Evolutionary conservation across 192 early-diverging fungal species (phyloP), one percentile per base, ranked within the genome.

Genomic region (Paraglomus occultum): DNA sequence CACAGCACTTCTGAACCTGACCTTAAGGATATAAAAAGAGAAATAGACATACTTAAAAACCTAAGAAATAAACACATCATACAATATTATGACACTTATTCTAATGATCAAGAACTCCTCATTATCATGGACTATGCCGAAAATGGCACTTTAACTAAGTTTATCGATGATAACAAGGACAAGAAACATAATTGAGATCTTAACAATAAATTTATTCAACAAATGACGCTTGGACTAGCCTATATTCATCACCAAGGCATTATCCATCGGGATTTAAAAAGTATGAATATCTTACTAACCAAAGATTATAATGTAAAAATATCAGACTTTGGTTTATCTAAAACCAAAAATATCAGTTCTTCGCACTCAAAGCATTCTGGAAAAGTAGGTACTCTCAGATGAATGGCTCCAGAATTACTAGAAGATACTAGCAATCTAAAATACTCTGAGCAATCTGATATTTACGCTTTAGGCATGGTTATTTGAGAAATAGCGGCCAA

Each of bases 221-320:
- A 69, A 61, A 67, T 72, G 38, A 49, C 74, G 10, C 44, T 46
- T 3, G 74, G 70, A 44, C 39, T 76, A 4, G 20, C 45, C 49
- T 67, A 67, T 48, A 46, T 66, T 0, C 70, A 72, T 23, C 14
- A 23, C 39, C 18, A 51, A 52, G 51, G 50, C 15, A 57, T 76
- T 44, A n/a, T 76, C 14, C 75, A 76, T 42, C 54, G 75, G 20
- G 75, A 76, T 65, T 55, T 76, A 62, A 71, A 76, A 47, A 73
- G 71, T 20, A 17, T 1, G 44, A 76, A 67, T 46, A 38, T 67
- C 3, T 42, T 72, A 8, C 59, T 76, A 22, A 72, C 64, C 6
- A 63, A n/a, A n/a, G n/a, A 63, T n/a, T n/a, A n/a, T n/a, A n/a
- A n/a, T n/a, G n/a, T n/a, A n/a, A n/a, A n/a, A n/a, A 51, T 51